These are phyloP conservation scores for Daldinia bambusicola DNA, from an alignment of 495 filamentous ascomycete species.

Conservation along the genomic window DNA sequence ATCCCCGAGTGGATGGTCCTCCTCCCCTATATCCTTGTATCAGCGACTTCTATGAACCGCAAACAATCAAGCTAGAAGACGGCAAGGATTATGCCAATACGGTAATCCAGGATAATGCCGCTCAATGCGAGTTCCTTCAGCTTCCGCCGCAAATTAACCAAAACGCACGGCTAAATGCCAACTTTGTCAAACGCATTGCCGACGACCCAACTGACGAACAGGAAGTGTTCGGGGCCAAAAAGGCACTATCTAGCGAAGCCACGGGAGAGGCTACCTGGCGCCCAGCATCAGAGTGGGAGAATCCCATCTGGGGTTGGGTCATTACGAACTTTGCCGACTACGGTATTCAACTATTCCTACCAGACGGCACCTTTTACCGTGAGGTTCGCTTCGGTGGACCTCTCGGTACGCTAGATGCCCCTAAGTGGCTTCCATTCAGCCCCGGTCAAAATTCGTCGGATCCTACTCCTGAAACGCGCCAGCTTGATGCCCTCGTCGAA, in stretches of 20 bases:
- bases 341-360: slow-evolving; percentile 61
- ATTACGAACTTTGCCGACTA: slow-evolving; percentile 62
- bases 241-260: not conserved
- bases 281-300: slow-evolving; percentile 54
- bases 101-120: not conserved
- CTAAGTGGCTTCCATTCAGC: slow-evolving; percentile 54
- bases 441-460: slow-evolving; percentile 5
- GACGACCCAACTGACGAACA: not conserved
- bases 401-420: slow-evolving; percentile 13
- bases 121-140: not conserved
- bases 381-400: slow-evolving; percentile 57
- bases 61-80: slow-evolving; percentile 5
- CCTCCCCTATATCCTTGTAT: slow-evolving; percentile 48
- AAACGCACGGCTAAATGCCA: not conserved
- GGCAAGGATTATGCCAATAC: not conserved
- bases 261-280: not conserved
- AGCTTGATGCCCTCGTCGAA: slow-evolving; percentile 52
- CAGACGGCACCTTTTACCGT: slow-evolving; percentile 62
- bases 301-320: slow-evolving; percentile 66
- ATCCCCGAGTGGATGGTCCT: slow-evolving; percentile 40
- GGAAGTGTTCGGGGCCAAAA: not conserved
- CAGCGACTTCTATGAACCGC: slow-evolving; percentile 35
- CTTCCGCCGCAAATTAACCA: not conserved
- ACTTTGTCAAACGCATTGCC: not conserved
- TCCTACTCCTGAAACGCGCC: slow-evolving; percentile 23